Evolutionary conservation across 352 stramenopile species (phyloP), one percentile per base, ranked within the genome.

Genomic region (Globisporangium cylindrosporum): DNA sequence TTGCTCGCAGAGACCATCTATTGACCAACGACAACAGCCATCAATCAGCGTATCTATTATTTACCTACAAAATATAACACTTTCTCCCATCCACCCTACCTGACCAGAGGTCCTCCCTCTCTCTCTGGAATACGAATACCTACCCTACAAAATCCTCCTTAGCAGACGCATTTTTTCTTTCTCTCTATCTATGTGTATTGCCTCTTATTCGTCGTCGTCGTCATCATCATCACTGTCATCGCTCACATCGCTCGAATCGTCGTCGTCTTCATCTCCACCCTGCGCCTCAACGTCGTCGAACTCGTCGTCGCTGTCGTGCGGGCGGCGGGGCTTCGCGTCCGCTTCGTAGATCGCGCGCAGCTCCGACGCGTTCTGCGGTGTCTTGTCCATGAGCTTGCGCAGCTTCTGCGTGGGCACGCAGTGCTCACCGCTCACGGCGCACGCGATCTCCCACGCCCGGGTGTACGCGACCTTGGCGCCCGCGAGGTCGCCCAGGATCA

Each of bases 401-500:
- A 92, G 71, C 67, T 92, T 89, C 27, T 76, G 74, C 25, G 86
- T 91, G 25, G 85, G 84, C 22, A 82, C 72, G 65, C 80, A 93
- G 34, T 88, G 76, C 20, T 64, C 70, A 38, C 84, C 80, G 34
- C 82, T 93, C 32, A 91, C 85, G 0, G 88, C 41, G 51, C 84
- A 92, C 29, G 78, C 78, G 1, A 90, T 71, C 24, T 90, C 75
- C 62, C 79, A 87, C 12, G 84, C 86, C 24, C 75, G 24, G 14
- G 66, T 70, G 67, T 92, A 94, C 24, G 86, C 84, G 34, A 77
- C 70, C 22, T 71, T 80, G 34, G 81, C 82, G 20, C 73, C 81
- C 18, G 67, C 62, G 18, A 85, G 69, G 63, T 94, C 77, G 10
- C 84, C 82, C 15, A 90, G 65, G 27, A 89, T 75, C 51, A 94